phyloP scores from a whole-genome alignment of 805 yeast species.

The Candida mattraensis region DNA sequence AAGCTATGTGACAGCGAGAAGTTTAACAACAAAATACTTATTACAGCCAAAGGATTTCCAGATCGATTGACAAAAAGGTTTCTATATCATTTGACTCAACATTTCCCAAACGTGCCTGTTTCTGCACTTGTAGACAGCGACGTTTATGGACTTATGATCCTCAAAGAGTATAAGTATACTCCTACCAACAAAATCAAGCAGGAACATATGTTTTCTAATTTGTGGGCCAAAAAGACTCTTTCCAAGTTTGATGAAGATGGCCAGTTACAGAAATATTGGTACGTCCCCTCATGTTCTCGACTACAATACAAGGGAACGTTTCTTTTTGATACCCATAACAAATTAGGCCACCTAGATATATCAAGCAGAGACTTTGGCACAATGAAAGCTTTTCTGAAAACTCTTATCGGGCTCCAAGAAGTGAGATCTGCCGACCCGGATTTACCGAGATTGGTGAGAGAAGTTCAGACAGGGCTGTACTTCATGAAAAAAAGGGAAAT shows the following conservation, averaged over 20 bases:
- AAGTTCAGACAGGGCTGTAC: constrained; percentile 53
- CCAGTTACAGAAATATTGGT: constrained; percentile 7
- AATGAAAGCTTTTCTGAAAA: constrained; percentile 32
- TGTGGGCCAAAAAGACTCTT: constrained; percentile 1
- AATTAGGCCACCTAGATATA: constrained; percentile 19
- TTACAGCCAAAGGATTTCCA: constrained; percentile 72
- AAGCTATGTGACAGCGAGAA: constrained; percentile 26
- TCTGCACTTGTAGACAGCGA: constrained; percentile 61
- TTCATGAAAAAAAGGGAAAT: constrained; percentile 58
- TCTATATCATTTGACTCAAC: constrained; percentile 31
- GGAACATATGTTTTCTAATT: not conserved
- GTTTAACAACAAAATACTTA: constrained; percentile 28
- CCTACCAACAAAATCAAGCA: constrained; percentile 9
- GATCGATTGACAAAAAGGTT: constrained; percentile 53
- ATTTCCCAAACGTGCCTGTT: constrained; percentile 33
- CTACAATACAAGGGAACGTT: constrained; percentile 18
- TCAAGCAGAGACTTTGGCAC: constrained; percentile 30
- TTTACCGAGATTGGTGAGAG: constrained; percentile 32
- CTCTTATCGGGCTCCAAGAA: constrained; percentile 22
- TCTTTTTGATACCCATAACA: constrained; percentile 15
- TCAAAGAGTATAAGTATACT: constrained; percentile 36
- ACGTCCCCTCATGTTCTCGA: constrained; percentile 17
- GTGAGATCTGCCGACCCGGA: constrained; percentile 22
- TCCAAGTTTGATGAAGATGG: constrained; percentile 11
- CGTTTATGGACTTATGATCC: constrained; percentile 59